Evolutionary conservation across 768 basidiomycete genomes (phyloP).

Genomic region (Crepidotus variabilis): DNA sequence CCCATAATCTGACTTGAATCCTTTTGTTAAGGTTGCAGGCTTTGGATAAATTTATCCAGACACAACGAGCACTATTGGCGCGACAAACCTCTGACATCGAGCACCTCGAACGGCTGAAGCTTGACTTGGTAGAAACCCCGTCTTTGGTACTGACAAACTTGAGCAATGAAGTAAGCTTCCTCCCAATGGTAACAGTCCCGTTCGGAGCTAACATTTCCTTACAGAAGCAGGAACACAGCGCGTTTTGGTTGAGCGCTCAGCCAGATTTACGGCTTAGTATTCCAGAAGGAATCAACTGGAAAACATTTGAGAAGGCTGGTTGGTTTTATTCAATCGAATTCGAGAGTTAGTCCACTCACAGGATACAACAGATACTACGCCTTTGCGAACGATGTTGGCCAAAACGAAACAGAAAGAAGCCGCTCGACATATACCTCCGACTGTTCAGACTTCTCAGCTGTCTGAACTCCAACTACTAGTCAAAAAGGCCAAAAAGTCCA

Average conservation of each 20-base stretch:
- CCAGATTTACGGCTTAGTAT: slow-evolving; percentile 38
- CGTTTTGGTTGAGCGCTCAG: slow-evolving; percentile 43
- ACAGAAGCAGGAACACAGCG: slow-evolving; percentile 21
- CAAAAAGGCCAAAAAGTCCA: slow-evolving; percentile 41
- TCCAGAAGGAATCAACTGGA: slow-evolving; percentile 60
- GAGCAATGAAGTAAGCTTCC: slow-evolving; percentile 28
- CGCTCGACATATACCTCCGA: slow-evolving; percentile 33
- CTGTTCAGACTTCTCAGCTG: slow-evolving; percentile 38
- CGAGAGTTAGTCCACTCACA: neutral
- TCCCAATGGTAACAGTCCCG: neutral
- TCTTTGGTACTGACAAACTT: slow-evolving; percentile 11
- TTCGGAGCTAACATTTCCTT: slow-evolving; percentile 1
- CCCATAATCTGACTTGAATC: neutral
- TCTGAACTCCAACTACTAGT: slow-evolving; percentile 60
- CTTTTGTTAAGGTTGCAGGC: slow-evolving; percentile 46
- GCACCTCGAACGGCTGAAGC: slow-evolving; percentile 36
- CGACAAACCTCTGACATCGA: slow-evolving; percentile 63
- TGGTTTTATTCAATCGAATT: slow-evolving; percentile 12
- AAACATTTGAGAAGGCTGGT: slow-evolving; percentile 55
- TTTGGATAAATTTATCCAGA: slow-evolving; percentile 61
- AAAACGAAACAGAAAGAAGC: slow-evolving; percentile 30
- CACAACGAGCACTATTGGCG: slow-evolving; percentile 55
- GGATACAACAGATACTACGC: slow-evolving; percentile 43
- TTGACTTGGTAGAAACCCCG: slow-evolving; percentile 12
- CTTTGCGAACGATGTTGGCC: slow-evolving; percentile 45